phyloP scores from a whole-genome alignment of 768 basidiomycete species.

The Stropharia rugosoannulata region DNA sequence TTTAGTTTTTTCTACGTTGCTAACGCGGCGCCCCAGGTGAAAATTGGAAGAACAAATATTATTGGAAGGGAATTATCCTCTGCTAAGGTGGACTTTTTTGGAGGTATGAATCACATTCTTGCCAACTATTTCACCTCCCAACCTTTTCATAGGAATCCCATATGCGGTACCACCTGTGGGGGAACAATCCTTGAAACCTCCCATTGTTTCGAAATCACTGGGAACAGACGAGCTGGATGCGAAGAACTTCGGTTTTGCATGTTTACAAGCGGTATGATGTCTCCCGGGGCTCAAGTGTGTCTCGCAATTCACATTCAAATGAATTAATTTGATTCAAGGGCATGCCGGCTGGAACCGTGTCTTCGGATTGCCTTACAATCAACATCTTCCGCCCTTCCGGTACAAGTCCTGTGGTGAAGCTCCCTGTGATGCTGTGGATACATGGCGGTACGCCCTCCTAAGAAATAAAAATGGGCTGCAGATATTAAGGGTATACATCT shows the following conservation, averaged over 20 bases:
- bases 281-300: background rate
- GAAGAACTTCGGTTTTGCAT: slow-evolving; percentile 39
- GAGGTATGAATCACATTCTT: background rate
- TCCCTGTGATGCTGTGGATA: slow-evolving; percentile 34
- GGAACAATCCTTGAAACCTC: slow-evolving; percentile 38
- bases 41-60: background rate
- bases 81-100: slow-evolving; percentile 8
- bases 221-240: slow-evolving; percentile 36
- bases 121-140: background rate
- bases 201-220: slow-evolving; percentile 37
- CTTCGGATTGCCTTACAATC: slow-evolving; percentile 58
- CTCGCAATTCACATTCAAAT: background rate
- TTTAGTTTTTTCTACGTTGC: background rate
- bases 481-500: background rate
- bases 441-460: slow-evolving; percentile 12
- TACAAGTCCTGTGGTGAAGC: slow-evolving; percentile 14
- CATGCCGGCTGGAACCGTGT: slow-evolving; percentile 30
- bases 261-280: slow-evolving; percentile 41
- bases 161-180: slow-evolving; percentile 52
- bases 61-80: background rate
- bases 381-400: slow-evolving; percentile 52
- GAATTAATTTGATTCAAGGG: background rate
- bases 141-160: slow-evolving; percentile 36
- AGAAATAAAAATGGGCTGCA: background rate
- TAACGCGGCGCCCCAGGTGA: background rate